phyloP scores from a whole-genome alignment of 208 protist genomes.

The Tritrichomonas musculus region DNA sequence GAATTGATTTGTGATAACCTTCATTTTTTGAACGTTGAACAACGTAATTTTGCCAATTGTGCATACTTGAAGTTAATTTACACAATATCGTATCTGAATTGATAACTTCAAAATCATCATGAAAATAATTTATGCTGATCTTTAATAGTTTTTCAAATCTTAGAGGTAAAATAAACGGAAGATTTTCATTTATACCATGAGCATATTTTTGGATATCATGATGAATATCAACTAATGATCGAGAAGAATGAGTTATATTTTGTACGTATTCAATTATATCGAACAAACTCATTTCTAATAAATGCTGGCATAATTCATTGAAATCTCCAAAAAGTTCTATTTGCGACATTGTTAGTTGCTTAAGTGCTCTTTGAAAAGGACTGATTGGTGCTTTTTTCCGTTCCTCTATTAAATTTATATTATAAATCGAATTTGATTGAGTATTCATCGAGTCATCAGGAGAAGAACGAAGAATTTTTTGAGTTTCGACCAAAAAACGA shows the following conservation, averaged over 20 bases:
- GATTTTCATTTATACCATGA: neutral
- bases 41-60: neutral
- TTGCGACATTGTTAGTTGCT: too few species aligned
- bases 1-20: neutral
- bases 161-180: neutral
- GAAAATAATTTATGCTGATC: neutral
- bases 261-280: neutral
- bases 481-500: neutral
- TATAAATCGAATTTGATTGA: neutral
- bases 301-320: too few species aligned
- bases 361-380: too few species aligned
- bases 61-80: neutral
- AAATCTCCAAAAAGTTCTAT: too few species aligned
- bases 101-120: neutral
- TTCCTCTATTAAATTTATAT: neutral
- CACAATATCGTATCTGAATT: neutral
- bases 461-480: too few species aligned
- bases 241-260: neutral
- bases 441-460: too few species aligned
- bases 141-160: neutral
- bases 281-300: neutral
- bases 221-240: neutral
- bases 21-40: neutral
- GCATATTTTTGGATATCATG: neutral
- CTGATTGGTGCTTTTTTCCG: neutral